phyloP scores from a whole-genome alignment of 2,329 filamentous ascomycete species.

The Sporothrix brasiliensis region DNA sequence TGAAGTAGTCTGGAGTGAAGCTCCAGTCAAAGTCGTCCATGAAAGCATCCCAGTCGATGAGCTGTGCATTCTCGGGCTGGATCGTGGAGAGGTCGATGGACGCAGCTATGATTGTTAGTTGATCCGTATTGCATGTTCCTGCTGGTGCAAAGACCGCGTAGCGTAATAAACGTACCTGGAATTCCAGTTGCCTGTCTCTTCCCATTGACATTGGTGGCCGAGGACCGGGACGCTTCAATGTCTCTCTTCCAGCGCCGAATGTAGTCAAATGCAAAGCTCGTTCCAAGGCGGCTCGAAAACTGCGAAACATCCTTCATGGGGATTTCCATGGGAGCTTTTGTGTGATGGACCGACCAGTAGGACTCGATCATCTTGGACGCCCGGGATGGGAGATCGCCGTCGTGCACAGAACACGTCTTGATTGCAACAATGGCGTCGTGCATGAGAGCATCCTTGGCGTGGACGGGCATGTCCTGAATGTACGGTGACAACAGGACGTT shows the following conservation, averaged over 20 bases:
- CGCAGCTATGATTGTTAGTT: background rate
- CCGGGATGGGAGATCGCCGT: slow-evolving; percentile 54
- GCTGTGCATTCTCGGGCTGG: slow-evolving; percentile 42
- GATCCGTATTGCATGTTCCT: background rate
- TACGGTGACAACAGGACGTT: slow-evolving; percentile 52
- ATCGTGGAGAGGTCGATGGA: slow-evolving; percentile 33
- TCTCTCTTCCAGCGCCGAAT: slow-evolving; percentile 52
- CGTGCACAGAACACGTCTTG: slow-evolving; percentile 51
- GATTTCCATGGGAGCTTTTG: slow-evolving; percentile 47
- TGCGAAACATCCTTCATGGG: slow-evolving; percentile 45
- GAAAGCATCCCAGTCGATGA: slow-evolving; percentile 55
- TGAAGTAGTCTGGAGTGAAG: slow-evolving; percentile 40
- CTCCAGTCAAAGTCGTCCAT: slow-evolving; percentile 57
- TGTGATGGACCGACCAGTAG: slow-evolving; percentile 50
- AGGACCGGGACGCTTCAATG: slow-evolving; percentile 46
- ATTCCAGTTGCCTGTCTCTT: slow-evolving; percentile 29
- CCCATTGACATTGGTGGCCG: slow-evolving; percentile 38
- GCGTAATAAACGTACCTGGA: slow-evolving; percentile 33
- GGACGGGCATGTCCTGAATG: slow-evolving; percentile 42
- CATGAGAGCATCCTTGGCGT: slow-evolving; percentile 41
- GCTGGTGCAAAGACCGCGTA: background rate
- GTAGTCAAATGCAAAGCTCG: slow-evolving; percentile 55
- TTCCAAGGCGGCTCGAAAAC: slow-evolving; percentile 52
- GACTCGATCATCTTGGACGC: slow-evolving; percentile 53
- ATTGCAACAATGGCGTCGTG: slow-evolving; percentile 45